These are phyloP conservation scores for Acanthamoeba royreba DNA, from an alignment of 208 protist genomes.

Conservation along the genomic window DNA sequence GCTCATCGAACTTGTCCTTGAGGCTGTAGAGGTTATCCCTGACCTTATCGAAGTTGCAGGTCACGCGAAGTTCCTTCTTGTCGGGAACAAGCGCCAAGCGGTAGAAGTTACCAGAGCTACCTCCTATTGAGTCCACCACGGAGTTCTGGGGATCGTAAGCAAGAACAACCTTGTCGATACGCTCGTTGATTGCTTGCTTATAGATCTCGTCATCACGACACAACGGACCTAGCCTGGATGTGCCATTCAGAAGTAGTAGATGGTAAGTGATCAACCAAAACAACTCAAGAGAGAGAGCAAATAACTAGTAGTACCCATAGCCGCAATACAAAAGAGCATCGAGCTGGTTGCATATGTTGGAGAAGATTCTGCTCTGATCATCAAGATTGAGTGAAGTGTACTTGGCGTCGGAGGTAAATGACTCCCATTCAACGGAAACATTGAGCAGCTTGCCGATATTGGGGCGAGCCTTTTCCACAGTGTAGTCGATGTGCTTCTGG, in stretches of 20 bases:
- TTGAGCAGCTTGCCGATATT: neutral
- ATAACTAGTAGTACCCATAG: no score
- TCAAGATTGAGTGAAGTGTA: neutral
- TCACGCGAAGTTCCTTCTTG: neutral
- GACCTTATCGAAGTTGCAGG: neutral
- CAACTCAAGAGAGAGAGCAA: no score
- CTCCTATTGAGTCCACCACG: neutral
- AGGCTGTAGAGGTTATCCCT: neutral
- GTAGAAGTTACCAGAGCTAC: neutral
- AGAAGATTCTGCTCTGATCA: no score
- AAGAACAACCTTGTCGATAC: neutral
- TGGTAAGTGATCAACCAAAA: no score
- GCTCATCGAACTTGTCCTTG: neutral
- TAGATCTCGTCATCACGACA: neutral
- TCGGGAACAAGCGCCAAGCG: neutral
- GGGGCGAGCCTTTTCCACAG: neutral
- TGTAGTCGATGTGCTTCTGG: neutral
- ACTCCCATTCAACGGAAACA: neutral
- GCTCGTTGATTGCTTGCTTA: neutral
- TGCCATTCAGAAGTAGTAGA: no score
- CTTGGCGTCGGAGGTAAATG: neutral
- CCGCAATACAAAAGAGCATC: no score
- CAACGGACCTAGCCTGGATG: no score
- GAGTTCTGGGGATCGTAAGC: neutral
- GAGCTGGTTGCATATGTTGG: no score